These are phyloP conservation scores for Ottelia alismoides DNA, from an alignment of 106 monocot species.

Conservation along the genomic window DNA sequence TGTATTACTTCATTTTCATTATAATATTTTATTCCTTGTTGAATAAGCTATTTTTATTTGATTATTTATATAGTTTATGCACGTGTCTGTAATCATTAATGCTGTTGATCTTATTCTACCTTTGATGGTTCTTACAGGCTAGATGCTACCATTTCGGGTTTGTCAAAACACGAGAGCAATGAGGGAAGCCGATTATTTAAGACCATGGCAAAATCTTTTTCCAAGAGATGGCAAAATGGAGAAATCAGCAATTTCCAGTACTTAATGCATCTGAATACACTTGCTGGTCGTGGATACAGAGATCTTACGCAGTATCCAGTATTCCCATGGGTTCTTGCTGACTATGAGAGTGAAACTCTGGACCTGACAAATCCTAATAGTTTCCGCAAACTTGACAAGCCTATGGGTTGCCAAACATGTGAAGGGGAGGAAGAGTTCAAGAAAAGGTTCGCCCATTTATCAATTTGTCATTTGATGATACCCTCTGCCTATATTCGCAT, in stretches of 20 bases:
- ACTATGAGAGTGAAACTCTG: slow-evolving; percentile 83
- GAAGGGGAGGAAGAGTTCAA: slow-evolving; percentile 91
- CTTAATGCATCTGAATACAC: slow-evolving; percentile 97
- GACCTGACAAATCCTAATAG: slow-evolving; percentile 62
- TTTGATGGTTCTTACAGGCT: slow-evolving; percentile 34
- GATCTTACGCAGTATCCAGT: slow-evolving; percentile 99
- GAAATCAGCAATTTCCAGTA: slow-evolving; percentile 99
- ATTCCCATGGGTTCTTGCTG: slow-evolving; percentile 98
- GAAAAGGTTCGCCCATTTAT: slow-evolving; percentile 44
- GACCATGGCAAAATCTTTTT: slow-evolving; percentile 80
- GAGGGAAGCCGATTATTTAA: slow-evolving; percentile 90
- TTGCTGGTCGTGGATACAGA: slow-evolving; percentile 97
- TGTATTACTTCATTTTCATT: too few relatives aligned
- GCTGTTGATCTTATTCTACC: too few relatives aligned
- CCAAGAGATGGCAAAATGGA: slow-evolving; percentile 97
- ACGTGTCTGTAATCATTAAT: too few relatives aligned
- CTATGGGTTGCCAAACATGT: slow-evolving; percentile 94
- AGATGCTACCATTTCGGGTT: slow-evolving; percentile 87
- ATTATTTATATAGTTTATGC: too few relatives aligned
- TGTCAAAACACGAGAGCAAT: slow-evolving; percentile 73
- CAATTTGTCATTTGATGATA: neutral
- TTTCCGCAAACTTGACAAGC: slow-evolving; percentile 91
- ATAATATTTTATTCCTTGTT: too few relatives aligned
- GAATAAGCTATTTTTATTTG: too few relatives aligned
- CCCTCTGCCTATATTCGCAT: neutral